Conservation (phyloP, 2,329 filamentous ascomycete species). For the Laburnicola sp. region DNA sequence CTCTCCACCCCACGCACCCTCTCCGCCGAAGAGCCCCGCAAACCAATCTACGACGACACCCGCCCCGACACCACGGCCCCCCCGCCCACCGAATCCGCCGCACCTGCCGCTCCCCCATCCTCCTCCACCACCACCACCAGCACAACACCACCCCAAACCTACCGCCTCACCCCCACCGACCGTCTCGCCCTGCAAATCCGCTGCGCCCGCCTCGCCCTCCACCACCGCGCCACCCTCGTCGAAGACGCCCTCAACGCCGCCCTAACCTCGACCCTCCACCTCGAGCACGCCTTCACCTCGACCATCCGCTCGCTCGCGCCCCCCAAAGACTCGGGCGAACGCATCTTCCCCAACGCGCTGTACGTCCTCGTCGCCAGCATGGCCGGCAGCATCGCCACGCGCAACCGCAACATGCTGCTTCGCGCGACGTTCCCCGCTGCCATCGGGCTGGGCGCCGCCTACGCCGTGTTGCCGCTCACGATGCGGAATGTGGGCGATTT, state of each 20-base stretch:
- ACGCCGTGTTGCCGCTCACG: constrained; percentile 83
- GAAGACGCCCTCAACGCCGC: constrained; percentile 83
- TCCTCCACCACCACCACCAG: no score
- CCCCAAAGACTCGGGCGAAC: constrained; percentile 80
- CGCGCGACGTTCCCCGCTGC: constrained; percentile 75
- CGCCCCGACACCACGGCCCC: constrained; percentile 46
- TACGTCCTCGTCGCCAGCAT: constrained; percentile 94
- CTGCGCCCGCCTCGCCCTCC: constrained; percentile 75
- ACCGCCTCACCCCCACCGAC: constrained; percentile 78
- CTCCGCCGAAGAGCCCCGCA: constrained; percentile 55
- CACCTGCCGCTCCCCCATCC: constrained; percentile 25
- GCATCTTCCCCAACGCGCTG: constrained; percentile 82
- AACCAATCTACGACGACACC: constrained; percentile 77
- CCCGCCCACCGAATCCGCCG: constrained; percentile 36
- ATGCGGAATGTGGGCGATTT: constrained; percentile 86
- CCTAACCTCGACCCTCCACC: constrained; percentile 77
- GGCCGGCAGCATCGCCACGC: constrained; percentile 87
- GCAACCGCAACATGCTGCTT: constrained; percentile 83
- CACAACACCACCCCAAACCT: no score
- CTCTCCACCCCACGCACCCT: constrained; percentile 52
- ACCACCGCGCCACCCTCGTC: constrained; percentile 71
- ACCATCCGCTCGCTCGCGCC: constrained; percentile 89
- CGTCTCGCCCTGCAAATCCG: constrained; percentile 83
- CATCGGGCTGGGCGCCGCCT: constrained; percentile 80
- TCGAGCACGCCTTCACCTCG: constrained; percentile 87